A percentile compares a stretch with the other conserved stretches of the same genome.
Evolutionary conservation across 2,329 filamentous ascomycete genomes (phyloP).

Genomic region (Cercospora janseana): DNA sequence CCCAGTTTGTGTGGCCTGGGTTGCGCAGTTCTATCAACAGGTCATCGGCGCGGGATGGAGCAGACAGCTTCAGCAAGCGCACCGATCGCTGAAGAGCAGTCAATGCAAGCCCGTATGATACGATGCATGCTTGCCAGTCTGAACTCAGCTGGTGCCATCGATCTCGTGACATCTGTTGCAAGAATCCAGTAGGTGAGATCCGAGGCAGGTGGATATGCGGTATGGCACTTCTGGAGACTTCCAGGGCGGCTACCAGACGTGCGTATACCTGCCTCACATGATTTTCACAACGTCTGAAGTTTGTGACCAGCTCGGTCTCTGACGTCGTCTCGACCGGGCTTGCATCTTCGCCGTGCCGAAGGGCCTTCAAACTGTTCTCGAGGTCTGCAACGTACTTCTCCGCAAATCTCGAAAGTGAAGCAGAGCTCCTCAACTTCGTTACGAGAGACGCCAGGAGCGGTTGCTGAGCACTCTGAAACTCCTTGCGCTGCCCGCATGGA

Average conservation of each 20-base stretch:
- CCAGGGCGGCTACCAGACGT: not conserved
- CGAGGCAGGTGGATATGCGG: slow-evolving; percentile 1
- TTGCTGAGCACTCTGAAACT: not conserved
- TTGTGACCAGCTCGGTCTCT: not conserved
- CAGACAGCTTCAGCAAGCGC: slow-evolving; percentile 40
- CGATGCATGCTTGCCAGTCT: slow-evolving; percentile 32
- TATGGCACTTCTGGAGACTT: not conserved
- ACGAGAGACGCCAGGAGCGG: slow-evolving; percentile 3
- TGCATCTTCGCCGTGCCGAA: not conserved
- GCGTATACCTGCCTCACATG: slow-evolving; percentile 1
- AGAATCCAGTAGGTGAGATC: slow-evolving; percentile 3
- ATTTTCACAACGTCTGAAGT: slow-evolving; percentile 1
- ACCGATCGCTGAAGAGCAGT: slow-evolving; percentile 48
- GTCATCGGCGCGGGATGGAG: slow-evolving; percentile 17
- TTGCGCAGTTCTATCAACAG: slow-evolving; percentile 48
- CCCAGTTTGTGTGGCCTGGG: slow-evolving; percentile 57
- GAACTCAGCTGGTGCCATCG: slow-evolving; percentile 9
- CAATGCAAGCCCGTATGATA: slow-evolving; percentile 47
- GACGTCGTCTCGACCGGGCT: not conserved
- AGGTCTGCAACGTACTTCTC: slow-evolving; percentile 15
- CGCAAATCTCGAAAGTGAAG: slow-evolving; percentile 4
- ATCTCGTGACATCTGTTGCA: slow-evolving; percentile 9
- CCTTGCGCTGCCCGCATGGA: not conserved
- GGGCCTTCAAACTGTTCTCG: slow-evolving; percentile 9
- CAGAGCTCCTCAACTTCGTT: not conserved